phyloP scores from a whole-genome alignment of 1,284 basidiomycete species.

The Mycosarcoma mackinlayi region DNA sequence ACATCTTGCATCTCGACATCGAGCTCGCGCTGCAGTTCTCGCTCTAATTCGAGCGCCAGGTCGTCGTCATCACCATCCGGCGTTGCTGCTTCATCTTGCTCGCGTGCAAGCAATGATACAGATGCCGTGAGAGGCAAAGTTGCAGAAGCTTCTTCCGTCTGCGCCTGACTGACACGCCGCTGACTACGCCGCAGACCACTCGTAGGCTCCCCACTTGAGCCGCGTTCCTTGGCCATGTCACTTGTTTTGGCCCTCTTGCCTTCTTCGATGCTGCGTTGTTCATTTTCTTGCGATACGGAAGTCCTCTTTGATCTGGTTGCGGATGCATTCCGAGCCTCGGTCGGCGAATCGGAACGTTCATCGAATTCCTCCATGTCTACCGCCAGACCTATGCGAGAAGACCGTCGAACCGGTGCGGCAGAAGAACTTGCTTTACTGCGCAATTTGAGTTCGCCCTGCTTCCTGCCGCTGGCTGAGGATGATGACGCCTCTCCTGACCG shows the following conservation, averaged over 20 bases:
- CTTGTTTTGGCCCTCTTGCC: slow-evolving; percentile 6
- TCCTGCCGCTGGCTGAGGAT: neutral
- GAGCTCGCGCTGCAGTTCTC: slow-evolving; percentile 38
- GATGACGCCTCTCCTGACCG: neutral
- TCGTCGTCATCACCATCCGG: slow-evolving; percentile 31
- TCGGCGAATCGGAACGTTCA: slow-evolving; percentile 4
- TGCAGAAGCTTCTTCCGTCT: slow-evolving; percentile 1
- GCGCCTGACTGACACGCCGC: slow-evolving; percentile 31
- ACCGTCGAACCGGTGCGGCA: slow-evolving; percentile 14
- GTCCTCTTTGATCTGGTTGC: neutral
- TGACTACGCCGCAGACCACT: slow-evolving; percentile 26
- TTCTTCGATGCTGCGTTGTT: neutral
- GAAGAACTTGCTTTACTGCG: slow-evolving; percentile 12
- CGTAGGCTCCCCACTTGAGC: slow-evolving; percentile 5
- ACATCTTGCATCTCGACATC: slow-evolving; percentile 29
- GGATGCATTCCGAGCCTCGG: neutral
- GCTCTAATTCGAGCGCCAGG: slow-evolving; percentile 40
- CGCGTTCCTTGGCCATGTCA: neutral
- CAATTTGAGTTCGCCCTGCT: slow-evolving; percentile 9
- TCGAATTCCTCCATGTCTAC: slow-evolving; percentile 45
- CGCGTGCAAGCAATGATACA: neutral
- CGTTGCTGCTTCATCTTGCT: neutral
- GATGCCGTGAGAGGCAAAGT: neutral
- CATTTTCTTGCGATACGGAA: neutral
- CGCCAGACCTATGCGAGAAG: slow-evolving; percentile 25